Evolutionary conservation across 2,329 filamentous ascomycete genomes (phyloP), one percentile per base, ranked within the genome.

Genomic region (Cladobotryum mycophilum): DNA sequence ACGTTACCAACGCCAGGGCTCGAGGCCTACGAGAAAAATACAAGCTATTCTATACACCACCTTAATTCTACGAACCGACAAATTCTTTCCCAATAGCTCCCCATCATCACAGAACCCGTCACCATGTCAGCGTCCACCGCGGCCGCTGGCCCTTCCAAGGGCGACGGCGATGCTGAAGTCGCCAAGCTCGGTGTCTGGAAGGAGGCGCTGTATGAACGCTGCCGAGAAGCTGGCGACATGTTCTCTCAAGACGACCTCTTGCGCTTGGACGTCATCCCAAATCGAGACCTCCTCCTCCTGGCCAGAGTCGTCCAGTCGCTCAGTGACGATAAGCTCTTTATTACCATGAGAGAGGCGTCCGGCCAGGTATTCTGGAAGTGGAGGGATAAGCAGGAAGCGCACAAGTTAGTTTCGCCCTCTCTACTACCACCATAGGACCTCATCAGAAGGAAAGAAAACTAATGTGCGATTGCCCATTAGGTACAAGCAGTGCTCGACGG

Each of bases 201-300:
- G 61, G 70, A 78, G 56, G 71, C 74, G 13, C 74, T 83, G 38
- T 83, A 82, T 66, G 74, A 80, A 45, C 72, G 74, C 33, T 79
- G 76, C 58, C 70, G 71, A 57, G 74, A 78, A 54, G 71, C 73
- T 15, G 72, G 73, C 53, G 70, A 71, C 43, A 66, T 80, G 46
- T 84, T 83, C 64, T 75, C 73, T 12, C 81, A 85, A 61, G 71
- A 76, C 35, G 80, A 84, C 57, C 69, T 85, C 37, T 66, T 80
- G 52, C 74, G 73, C 22, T 71, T 84, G 51, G 73, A 76, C 52
- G 72, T 84, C 55, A 76, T 84, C 45, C 79, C 80, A 5, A 75
- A 77, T 45, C 70, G 76, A 53, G 76, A 84, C 62, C 65, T 81
- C 55, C 65, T 72, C 61, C 71, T 78, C 43, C 74, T 85, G 18